Conservation (phyloP, 805 yeast species). For the Cyberlindnera nakhonratchasimensis region DNA sequence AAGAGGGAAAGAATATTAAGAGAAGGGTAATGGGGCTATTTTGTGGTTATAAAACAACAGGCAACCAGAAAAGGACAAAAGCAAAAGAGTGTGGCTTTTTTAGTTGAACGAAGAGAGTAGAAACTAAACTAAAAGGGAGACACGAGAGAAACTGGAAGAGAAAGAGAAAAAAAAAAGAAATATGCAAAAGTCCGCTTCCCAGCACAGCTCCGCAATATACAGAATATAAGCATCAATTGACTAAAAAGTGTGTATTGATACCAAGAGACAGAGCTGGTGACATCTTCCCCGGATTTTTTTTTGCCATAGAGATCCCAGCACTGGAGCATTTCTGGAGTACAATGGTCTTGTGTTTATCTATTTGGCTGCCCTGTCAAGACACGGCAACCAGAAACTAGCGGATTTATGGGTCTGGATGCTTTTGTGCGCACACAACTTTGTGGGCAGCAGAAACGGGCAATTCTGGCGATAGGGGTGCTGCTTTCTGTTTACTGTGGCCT, state of each 20-base stretch:
- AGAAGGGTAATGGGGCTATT: neutral
- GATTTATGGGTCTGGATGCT: neutral
- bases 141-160: neutral
- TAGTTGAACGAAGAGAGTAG: neutral
- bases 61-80: neutral
- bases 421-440: neutral
- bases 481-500: too few relatives aligned
- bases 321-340: too few relatives aligned
- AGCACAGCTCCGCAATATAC: too few relatives aligned
- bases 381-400: neutral
- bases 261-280: too few relatives aligned
- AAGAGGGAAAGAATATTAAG: neutral
- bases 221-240: too few relatives aligned
- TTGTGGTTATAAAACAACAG: too few relatives aligned
- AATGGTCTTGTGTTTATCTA: too few relatives aligned
- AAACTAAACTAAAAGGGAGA: neutral
- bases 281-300: neutral
- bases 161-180: neutral
- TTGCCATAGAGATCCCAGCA: too few relatives aligned
- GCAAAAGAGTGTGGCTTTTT: neutral
- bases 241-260: too few relatives aligned
- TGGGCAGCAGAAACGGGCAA: too few relatives aligned
- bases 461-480: too few relatives aligned
- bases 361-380: neutral
- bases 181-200: neutral